Percentiles rank a stretch among this genome's conserved stretches.
These are phyloP conservation scores for Cenchrus purpureus DNA, from an alignment of 176 grass and related monocot genomes.

Conservation along the genomic window DNA sequence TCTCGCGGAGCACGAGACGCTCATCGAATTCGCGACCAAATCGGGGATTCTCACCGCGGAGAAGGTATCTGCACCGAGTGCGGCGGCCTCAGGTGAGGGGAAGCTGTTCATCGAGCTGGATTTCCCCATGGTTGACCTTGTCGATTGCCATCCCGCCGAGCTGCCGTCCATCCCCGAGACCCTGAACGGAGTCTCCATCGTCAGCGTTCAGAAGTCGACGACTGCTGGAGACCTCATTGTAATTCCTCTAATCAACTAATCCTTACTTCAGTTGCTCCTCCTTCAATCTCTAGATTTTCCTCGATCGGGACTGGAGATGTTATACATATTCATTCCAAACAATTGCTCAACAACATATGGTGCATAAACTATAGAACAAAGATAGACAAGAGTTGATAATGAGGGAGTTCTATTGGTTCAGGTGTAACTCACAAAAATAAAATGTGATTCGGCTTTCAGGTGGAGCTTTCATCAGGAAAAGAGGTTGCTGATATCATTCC, in stretches of 20 bases:
- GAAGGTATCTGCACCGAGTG: constrained; percentile 37
- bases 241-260: constrained; percentile 15
- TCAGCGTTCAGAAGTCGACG: constrained; percentile 61
- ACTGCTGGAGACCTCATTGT: constrained; percentile 55
- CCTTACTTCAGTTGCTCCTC: no score
- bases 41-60: constrained; percentile 66
- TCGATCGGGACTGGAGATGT: no score
- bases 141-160: constrained; percentile 38
- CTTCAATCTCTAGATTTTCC: neutral
- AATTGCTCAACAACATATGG: neutral
- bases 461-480: constrained; percentile 64
- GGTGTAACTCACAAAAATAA: neutral
- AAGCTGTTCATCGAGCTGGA: constrained; percentile 72
- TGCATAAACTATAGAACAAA: neutral
- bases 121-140: constrained; percentile 62
- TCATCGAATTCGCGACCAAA: constrained; percentile 62
- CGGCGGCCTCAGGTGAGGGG: neutral
- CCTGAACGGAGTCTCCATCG: constrained; percentile 48
- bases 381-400: neutral
- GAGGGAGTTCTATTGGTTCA: neutral
- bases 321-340: no score
- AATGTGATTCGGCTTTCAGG: constrained; percentile 44
- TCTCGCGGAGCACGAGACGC: constrained; percentile 34
- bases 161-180: constrained; percentile 50
- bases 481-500: constrained; percentile 56